These are phyloP conservation scores for Paspalum vaginatum DNA, from an alignment of 176 grass and related monocot species.

Conservation along the genomic window DNA sequence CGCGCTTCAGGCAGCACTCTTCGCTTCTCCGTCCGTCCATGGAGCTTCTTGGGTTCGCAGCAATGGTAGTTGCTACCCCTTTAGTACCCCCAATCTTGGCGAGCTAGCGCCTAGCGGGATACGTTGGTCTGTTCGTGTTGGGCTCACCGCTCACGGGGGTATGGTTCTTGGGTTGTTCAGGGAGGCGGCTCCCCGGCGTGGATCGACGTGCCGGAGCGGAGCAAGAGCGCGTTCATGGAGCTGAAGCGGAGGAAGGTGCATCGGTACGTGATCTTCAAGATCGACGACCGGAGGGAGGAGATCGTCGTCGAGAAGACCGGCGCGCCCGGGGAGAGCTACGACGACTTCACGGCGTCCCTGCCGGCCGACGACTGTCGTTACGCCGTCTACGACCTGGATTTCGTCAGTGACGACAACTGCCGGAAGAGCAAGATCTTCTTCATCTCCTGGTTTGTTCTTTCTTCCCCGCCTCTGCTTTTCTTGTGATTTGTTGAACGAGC, in stretches of 20 bases:
- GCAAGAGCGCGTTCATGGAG: slow-evolving; percentile 66
- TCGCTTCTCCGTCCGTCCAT: slow-evolving; percentile 11
- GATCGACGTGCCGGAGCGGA: slow-evolving; percentile 59
- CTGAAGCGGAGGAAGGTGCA: slow-evolving; percentile 71
- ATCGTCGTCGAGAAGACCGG: slow-evolving; percentile 72
- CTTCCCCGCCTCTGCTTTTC: background rate
- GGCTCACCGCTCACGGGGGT: slow-evolving; percentile 34
- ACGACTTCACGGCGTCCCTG: slow-evolving; percentile 66
- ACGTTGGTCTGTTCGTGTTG: slow-evolving; percentile 10
- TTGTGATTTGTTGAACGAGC: background rate
- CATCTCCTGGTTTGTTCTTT: slow-evolving; percentile 58
- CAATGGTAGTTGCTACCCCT: slow-evolving; percentile 29
- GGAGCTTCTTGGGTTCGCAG: slow-evolving; percentile 53
- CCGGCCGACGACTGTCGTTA: slow-evolving; percentile 71
- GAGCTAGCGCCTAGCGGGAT: background rate
- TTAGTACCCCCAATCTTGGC: background rate
- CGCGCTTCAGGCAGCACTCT: background rate
- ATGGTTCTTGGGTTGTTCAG: slow-evolving; percentile 27
- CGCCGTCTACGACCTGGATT: slow-evolving; percentile 78
- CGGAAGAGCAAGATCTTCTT: slow-evolving; percentile 82
- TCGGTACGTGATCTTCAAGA: slow-evolving; percentile 79
- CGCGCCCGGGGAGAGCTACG: slow-evolving; percentile 59
- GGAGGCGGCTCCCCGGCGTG: slow-evolving; percentile 52
- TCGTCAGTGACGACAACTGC: slow-evolving; percentile 77
- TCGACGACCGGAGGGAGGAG: slow-evolving; percentile 67